These are phyloP conservation scores for Porodaedalea pini DNA, from an alignment of 1,284 basidiomycete genomes.

Conservation along the genomic window DNA sequence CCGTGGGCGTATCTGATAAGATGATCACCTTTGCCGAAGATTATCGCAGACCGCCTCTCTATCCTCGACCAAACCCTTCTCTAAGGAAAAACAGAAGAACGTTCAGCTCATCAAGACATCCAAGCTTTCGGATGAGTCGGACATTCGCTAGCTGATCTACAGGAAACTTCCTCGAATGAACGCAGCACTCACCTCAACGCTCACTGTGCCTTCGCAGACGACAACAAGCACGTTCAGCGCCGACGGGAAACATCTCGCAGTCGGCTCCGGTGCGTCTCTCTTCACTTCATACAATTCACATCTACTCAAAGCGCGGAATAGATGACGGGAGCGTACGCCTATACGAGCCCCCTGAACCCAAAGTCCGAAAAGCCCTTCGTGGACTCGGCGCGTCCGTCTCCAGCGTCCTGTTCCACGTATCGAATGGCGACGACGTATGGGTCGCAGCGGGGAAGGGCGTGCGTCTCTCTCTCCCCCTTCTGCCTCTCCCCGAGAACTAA, in stretches of 20 bases:
- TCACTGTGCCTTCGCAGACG: constrained; percentile 9
- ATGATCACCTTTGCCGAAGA: not conserved
- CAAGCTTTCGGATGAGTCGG: too few relatives aligned
- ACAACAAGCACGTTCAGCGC: constrained; percentile 9
- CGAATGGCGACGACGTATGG: constrained; percentile 43
- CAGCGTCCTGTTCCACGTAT: constrained; percentile 44
- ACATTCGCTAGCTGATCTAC: too few relatives aligned
- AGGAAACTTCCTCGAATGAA: too few relatives aligned
- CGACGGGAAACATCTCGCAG: constrained; percentile 23
- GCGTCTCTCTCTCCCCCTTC: constrained; percentile 28
- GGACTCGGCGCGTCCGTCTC: constrained; percentile 56
- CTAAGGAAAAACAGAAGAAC: too few relatives aligned
- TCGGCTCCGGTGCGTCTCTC: constrained; percentile 46
- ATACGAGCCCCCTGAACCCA: constrained; percentile 55
- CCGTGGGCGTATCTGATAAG: not conserved
- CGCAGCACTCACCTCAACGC: constrained; percentile 1
- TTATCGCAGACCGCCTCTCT: too few relatives aligned
- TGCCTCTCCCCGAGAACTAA: not conserved
- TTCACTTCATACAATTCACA: not conserved
- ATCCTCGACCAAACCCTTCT: too few relatives aligned
- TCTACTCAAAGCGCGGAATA: constrained; percentile 27
- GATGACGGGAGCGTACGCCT: constrained; percentile 70
- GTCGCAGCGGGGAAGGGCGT: constrained; percentile 58
- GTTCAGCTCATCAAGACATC: too few relatives aligned
- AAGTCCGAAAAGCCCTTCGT: constrained; percentile 61